Evolutionary conservation across 768 basidiomycete genomes (phyloP), one percentile per base, ranked within the genome.

Genomic region (Pisolithus albus): DNA sequence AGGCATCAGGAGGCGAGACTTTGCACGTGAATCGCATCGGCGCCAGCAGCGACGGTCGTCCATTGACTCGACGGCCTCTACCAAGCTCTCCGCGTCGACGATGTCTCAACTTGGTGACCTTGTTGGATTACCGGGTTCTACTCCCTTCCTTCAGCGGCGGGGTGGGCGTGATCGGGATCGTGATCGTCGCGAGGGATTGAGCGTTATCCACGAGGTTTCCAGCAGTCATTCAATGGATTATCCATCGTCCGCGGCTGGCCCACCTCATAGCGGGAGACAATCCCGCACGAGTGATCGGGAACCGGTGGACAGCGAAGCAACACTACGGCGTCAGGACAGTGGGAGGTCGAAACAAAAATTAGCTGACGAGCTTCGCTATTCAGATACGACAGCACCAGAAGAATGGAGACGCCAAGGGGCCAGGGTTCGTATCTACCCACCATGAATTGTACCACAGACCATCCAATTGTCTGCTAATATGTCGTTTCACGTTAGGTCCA

Each of bases 331-430:
- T 4, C 56, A 50, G 9, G 57, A 47, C 13, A 59, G 63, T 7
- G 52, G 54, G 44, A 55, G 43, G 41, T 30, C 58, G 24, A 70
- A 62, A 6, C 69, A 71, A 13, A 50, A 55, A 16, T 49, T 70
- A 8, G 69, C 69, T 18, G 70, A 71, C 18, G 65, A 64, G n/a
- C 44, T 72, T 26, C 59, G 69, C 36, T 66, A 70, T 50, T 71
- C 70, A 8, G 52, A 71, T 49, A 66, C 70, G 30, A 51, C 61
- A 3, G 54, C 57, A 47, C 46, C 60, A 3, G 69, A 69, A 24
- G 54, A 58, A n/a, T 72, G 69, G 70, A 52, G 70, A 44, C 60
- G 49, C 23, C 54, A 61, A 19, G 50, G 58, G 21, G 52, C 59
- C 11, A 18, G 16, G 19, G 32, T n/a, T 34, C 2, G 34, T 1